Evolutionary conservation across 352 stramenopile genomes (phyloP).

Genomic region (Thalassiosira pacifica): DNA sequence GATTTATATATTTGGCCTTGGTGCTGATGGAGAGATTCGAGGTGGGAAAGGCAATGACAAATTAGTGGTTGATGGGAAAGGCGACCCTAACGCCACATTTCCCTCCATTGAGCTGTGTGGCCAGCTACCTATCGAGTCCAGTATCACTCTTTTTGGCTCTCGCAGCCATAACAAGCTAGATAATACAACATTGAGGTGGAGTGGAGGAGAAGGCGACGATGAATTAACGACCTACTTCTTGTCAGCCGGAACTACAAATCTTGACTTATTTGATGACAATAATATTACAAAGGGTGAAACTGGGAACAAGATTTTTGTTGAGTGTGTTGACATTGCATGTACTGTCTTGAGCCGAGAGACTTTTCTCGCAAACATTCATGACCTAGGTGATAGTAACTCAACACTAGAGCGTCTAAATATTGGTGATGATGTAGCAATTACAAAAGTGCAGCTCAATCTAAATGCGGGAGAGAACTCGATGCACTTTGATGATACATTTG

Average conservation of each 20-base stretch:
- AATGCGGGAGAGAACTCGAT: constrained; percentile 49
- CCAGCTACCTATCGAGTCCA: no score
- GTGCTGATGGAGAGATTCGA: constrained; percentile 22
- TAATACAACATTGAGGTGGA: constrained; percentile 16
- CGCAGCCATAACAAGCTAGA: constrained; percentile 19
- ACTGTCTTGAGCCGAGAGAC: constrained; percentile 35
- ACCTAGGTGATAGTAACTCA: constrained; percentile 13
- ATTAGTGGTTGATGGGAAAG: constrained; percentile 26
- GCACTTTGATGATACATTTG: constrained; percentile 61
- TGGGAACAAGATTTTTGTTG: constrained; percentile 31
- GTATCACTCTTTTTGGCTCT: no score
- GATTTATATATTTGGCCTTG: constrained; percentile 25
- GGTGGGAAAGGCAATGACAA: constrained; percentile 24
- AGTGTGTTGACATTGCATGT: constrained; percentile 35
- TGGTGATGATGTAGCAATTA: constrained; percentile 29
- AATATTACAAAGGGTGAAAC: constrained; percentile 31
- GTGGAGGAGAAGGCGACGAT: constrained; percentile 37
- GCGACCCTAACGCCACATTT: neutral
- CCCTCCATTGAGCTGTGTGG: no score
- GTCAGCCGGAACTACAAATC: constrained; percentile 23
- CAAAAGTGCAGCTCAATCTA: constrained; percentile 39
- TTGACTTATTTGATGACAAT: neutral
- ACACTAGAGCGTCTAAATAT: constrained; percentile 53
- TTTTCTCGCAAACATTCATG: constrained; percentile 55
- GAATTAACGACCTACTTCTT: constrained; percentile 30